Conservation (phyloP, 106 monocot species). For the Chionographis japonica region DNA sequence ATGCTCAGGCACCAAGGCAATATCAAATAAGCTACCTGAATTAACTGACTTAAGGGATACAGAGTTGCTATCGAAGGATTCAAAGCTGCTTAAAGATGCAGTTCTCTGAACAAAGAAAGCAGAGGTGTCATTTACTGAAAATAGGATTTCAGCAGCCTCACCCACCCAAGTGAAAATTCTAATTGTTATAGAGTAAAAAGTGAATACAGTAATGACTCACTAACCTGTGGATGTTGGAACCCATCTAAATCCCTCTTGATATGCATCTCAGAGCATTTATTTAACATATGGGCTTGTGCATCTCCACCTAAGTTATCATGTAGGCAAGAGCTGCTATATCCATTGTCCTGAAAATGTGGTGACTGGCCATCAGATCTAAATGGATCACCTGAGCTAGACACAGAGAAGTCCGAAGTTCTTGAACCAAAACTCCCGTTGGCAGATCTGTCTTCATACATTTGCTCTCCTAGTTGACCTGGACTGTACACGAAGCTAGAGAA, state of each 20-base stretch:
- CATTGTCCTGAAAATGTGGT: conserved; percentile 40
- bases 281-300: not conserved
- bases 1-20: conserved; percentile 22
- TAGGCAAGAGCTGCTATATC: conserved; percentile 26
- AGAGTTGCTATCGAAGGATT: conserved; percentile 27
- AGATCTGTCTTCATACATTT: conserved; percentile 70
- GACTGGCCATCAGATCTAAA: conserved; percentile 53
- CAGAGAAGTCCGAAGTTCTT: conserved; percentile 66
- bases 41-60: conserved; percentile 17
- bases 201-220: conserved; percentile 1
- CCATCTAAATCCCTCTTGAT: conserved; percentile 19
- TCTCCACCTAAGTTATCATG: conserved; percentile 40
- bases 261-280: conserved; percentile 13
- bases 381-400: conserved; percentile 54
- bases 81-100: conserved; percentile 56
- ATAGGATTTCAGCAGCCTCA: not conserved
- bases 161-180: too few relatives aligned
- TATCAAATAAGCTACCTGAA: conserved; percentile 45
- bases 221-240: conserved; percentile 22
- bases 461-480: conserved; percentile 44
- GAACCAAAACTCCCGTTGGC: conserved; percentile 62
- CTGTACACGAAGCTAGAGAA: conserved; percentile 56
- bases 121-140: not conserved
- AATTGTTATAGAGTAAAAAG: not conserved
- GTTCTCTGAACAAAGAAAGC: conserved; percentile 41